Evolutionary conservation across 2,329 filamentous ascomycete genomes (phyloP), one percentile per base, ranked within the genome.

Genomic region (Coniochaeta pulveracea): DNA sequence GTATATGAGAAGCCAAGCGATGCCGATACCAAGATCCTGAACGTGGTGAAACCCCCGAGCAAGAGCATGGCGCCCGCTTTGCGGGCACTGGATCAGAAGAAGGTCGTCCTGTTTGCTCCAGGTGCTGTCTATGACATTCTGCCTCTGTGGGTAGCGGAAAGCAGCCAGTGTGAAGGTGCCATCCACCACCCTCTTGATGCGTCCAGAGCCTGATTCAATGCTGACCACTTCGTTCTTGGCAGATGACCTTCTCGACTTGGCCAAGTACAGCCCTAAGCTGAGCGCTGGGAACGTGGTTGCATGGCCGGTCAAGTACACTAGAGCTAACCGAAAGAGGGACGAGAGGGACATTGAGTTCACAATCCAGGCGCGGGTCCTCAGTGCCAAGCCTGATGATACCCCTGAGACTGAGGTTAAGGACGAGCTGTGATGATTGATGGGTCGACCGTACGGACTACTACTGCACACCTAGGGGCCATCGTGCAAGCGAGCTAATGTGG

Each of bases 21-120:
- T 17, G 49, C 51, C 3, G 53, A 57, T 12, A 55, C 53, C 19
- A 55, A 55, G 39, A 53, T 64, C 26, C 49, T 56, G 26, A 51
- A 56, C 10, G 61, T 50, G 2, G 53, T 57, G 12, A 40, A 47
- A 33, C 44, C 57, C 14, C 40, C 49, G 26, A 42, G 21, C 43
- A 44, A 34, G 41, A 47, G 38, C 34, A 50, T 38, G 40, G 49
- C 30, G 34, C 54, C 38, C 37, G 51, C 43, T 35, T 36, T 36
- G 26, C 43, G 49, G n/a, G 39, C 35, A 9, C 33, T 41, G 16
- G 59, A 62, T 37, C 42, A 49, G 31, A 42, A 54, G 32, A 50
- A 47, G 37, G 47, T 64, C 2, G 60, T 61, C n/a, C 56, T 70
- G 19, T 72, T 72, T 45, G 65, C 66, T 12, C 66, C 67, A 0